Conservation (phyloP, 768 basidiomycete species). For the Mycena belliarum region DNA sequence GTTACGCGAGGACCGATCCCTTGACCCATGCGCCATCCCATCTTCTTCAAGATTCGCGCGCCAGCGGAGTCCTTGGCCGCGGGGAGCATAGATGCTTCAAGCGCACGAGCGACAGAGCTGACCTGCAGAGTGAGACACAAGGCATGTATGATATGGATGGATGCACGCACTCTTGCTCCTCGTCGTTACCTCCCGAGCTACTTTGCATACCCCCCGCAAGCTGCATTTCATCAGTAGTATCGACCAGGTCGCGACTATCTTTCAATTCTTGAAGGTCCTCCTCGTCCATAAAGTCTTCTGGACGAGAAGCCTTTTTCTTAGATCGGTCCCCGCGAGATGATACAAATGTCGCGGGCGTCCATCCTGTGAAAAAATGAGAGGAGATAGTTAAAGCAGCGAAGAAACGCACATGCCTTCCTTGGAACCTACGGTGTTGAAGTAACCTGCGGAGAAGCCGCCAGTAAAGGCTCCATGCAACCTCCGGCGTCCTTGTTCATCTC, state of each 20-base stretch:
- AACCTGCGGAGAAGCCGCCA: constrained; percentile 96
- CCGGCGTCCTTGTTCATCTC: constrained; percentile 90
- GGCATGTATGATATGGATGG: neutral
- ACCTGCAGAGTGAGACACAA: constrained; percentile 3
- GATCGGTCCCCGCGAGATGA: constrained; percentile 82
- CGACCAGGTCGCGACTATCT: constrained; percentile 72
- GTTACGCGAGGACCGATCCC: constrained; percentile 91
- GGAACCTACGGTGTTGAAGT: constrained; percentile 94
- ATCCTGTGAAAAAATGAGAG: constrained; percentile 59
- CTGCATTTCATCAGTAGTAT: constrained; percentile 80
- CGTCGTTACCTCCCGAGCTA: constrained; percentile 33
- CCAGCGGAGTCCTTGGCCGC: constrained; percentile 81
- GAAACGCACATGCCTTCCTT: constrained; percentile 74
- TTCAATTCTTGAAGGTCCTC: constrained; percentile 87
- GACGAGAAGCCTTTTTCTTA: constrained; percentile 58
- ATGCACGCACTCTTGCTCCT: constrained; percentile 56
- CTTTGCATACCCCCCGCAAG: constrained; percentile 57
- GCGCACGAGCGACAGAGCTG: constrained; percentile 63
- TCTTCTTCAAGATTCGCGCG: constrained; percentile 84
- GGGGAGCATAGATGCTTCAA: constrained; percentile 70
- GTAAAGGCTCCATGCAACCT: constrained; percentile 98
- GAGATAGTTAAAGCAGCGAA: neutral
- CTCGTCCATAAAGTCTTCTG: constrained; percentile 99
- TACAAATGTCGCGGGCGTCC: constrained; percentile 90
- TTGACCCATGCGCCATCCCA: constrained; percentile 94